Evolutionary conservation across 106 monocot species (phyloP), one percentile per base, ranked within the genome.

Genomic region (Allium sativum): DNA sequence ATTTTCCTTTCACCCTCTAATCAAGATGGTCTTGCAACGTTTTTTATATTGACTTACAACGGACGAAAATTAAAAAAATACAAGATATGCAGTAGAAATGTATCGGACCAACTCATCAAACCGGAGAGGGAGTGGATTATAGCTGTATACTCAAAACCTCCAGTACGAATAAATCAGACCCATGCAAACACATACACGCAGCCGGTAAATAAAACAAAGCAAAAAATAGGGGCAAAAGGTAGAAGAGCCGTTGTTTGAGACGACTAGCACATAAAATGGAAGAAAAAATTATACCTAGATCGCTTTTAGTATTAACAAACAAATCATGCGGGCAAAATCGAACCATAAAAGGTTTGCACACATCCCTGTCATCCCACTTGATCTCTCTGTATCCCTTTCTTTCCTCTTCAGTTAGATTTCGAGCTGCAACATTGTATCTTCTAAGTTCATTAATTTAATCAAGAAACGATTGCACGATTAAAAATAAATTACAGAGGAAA

Each of bases 261-360:
- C 31, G 5, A 31, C 5, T 31, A 31, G 31, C 31, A 31, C 31
- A 31, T 13, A 18, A 18, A 18, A 40, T 13, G 21, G 18, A n/a
- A 3, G 44, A 44, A 16, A 40, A 17, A 7, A 75, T 21, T 47
- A 31, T 31, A 96, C 96, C 96, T 21, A 96, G 91, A 72, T 96
- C 89, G 77, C 96, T 96, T 69, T 85, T 90, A 1, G 96, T 96
- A 72, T 96, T 96, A 48, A 96, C 87, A 61, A 96, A 96, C 12
- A 96, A 84, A 84, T 96, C 96, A 53, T 96, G 96, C 9, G 96
- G 96, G 69, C 96, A 96, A 78, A 96, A 96, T 8, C 87, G 84
- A 10, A 91, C 70, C 96, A 96, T 91, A 67, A 68, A 96, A 15
- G 82, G 62, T 5, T 82, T 77, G 67, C 96, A 96, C 4, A 96